Evolutionary conservation across 306 rosid genomes (phyloP), one percentile per base, ranked within the genome.

Genomic region (Betula pendula): DNA sequence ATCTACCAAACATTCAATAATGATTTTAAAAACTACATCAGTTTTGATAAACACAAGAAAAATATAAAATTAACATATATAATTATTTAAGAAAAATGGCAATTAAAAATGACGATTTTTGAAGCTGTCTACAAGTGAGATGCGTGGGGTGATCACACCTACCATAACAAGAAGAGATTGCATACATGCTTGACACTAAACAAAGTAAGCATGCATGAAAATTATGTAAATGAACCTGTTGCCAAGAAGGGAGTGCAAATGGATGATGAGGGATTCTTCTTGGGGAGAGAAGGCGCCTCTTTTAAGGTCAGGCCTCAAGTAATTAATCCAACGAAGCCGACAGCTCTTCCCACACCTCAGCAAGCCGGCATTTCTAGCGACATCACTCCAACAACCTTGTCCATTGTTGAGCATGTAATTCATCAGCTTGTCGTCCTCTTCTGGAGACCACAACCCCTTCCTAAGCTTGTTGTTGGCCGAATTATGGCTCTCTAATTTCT

Each of bases 381-480:
- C 96, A 11, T 94, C 98, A 15, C 92, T 88, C 97, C 97, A 94
- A 63, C 98, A 94, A 22, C 98, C 97, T 77, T 88, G 97, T 27
- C 95, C 98, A 74, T 89, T 90, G 83, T 80, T 94, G 27, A 87
- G 55, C 96, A 94, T 92, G 69, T 90, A 92, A 59, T 75, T 90
- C 89, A 88, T 85, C 31, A 94, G 87, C 76, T 88, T 94, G 20
- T 94, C 96, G 50, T 94, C 98, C 80, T 94, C 98, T 63, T 94
- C 98, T 0, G 98, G 96, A 10, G 98, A 94, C 98, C 98, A 94
- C 27, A 94, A 84, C 2, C 98, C 98, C 77, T 92, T 94, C 55
- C 97, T 84, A 8, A 92, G 86, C 90, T 90, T 90, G 63, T 55
- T 83, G 27, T 29, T 29, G 33, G 33, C n/a, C n/a, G n/a, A n/a